Base-by-base conservation (phyloP, 129 eudicot genomes). In the Lonicera japonica region DNA sequence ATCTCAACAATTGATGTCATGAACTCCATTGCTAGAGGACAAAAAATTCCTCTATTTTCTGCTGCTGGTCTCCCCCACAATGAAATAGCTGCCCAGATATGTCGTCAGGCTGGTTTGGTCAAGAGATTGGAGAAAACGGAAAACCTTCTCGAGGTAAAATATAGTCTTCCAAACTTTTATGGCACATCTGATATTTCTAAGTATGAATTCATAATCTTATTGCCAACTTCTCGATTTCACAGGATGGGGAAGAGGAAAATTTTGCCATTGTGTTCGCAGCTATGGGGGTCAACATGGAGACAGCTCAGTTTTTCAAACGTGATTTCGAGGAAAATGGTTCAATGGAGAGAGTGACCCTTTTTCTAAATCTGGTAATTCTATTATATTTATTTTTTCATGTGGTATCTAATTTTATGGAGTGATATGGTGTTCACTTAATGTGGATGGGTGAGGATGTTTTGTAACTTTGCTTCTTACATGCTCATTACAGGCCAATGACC, bases 11-110 rank as follows among this genome's bases (percentile, higher is more conserved):
- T 92, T 70, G 99, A 92, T 77, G 99, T 92, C 65, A 92, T 92
- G 99, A 92, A 92, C 64, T 92, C 99, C 52, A 88, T 92, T 78
- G 99, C 99, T 58, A 84, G 99, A 75, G 99, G 99, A 60, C 99
- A 92, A 74, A 92, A 92, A 75, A 92, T 92, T 76, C 99, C 99
- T 57, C 81, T 92, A 56, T 92, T 92, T 70, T 92, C 99, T 73
- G 99, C 99, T 63, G 99, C 99, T 78, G 99, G 99, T 80, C 95
- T 92, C 69, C 99, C 99, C 43, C 99, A 92, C 75, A 92, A 92
- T 76, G 99, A 92, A 73, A 92, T 92, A 47, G 99, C 99, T 65
- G 99, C 99, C 41, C 99, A 92, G 82, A 92, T 92, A 57, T 92
- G 99, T 82, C 96, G 99, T 71, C 99, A 92, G 71, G 99, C 99